Evolutionary conservation across 768 basidiomycete species (phyloP), one percentile per base, ranked within the genome.

Genomic region (Amanita fuliginea): DNA sequence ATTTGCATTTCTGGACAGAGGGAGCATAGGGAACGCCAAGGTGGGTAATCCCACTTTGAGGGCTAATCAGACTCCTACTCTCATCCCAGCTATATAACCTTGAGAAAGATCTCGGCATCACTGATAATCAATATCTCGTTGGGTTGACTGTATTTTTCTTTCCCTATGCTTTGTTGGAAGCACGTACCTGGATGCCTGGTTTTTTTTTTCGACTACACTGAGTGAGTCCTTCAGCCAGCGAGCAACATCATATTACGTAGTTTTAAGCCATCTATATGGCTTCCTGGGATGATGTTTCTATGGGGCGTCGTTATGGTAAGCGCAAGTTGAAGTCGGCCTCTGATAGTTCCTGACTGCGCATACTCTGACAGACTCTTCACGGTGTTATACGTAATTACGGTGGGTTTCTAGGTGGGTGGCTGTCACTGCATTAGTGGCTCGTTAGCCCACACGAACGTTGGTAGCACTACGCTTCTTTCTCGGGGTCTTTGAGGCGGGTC

Each of bases 101-200:
- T 52, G 75, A 75, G 54, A 55, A 53, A 13, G 78, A 83, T 56
- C 64, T 84, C 37, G 65, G 76, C 28, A 76, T 85, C 22, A 73
- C 70, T 5, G 77, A 84, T 57, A 73, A 66, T 42, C 81, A 84
- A 57, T 85, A 85, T 59, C 68, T 84, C 26, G 69, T 82, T 47
- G 80, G 81, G 3, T 66, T 85, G 44, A 83, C 81, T 3, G 72
- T 85, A 3, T 88, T 89, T 69, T 89, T 86, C 66, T 81, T 86
- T 50, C 80, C 80, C 7, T 88, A 82, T 59, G 70, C 83, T 19
- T 52, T 81, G 36, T 79, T 86, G 13, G 84, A 86, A 72, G 84
- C 81, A 32, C 52, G 67, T 49, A 39, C 16, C 32, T 35, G 22
- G 16, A n/a, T 11, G 7, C 19, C 5, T 24, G 2, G 3, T 9